Conservation (phyloP, 192 early-diverging fungal genomes). For the Chytriomyces sp. region DNA sequence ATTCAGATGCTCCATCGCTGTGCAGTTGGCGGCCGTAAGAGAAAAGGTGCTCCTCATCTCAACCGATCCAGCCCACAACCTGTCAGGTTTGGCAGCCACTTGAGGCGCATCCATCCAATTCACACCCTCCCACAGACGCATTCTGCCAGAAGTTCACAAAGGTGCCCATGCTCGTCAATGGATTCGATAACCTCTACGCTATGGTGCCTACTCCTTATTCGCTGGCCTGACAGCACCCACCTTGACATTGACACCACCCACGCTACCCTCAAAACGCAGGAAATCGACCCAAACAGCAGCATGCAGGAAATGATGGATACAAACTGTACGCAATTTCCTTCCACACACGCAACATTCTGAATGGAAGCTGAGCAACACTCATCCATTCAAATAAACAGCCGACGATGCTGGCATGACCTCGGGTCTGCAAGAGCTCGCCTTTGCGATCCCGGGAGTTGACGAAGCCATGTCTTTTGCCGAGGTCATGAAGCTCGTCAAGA, state of each 20-base stretch:
- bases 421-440: slow-evolving; percentile 92
- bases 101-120: not conserved
- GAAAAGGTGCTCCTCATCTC: slow-evolving; percentile 96
- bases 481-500: slow-evolving; percentile 99
- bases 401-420: slow-evolving; percentile 46
- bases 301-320: slow-evolving; percentile 99
- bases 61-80: slow-evolving; percentile 99
- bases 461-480: slow-evolving; percentile 99
- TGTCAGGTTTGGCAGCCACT: slow-evolving; percentile 61
- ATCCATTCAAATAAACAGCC: slow-evolving; percentile 32
- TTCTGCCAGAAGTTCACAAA: slow-evolving; percentile 99
- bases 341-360: slow-evolving; percentile 14
- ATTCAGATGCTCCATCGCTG: slow-evolving; percentile 82
- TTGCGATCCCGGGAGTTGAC: slow-evolving; percentile 99
- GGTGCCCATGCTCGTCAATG: slow-evolving; percentile 90
- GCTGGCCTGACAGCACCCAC: not conserved
- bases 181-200: slow-evolving; percentile 93
- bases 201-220: slow-evolving; percentile 65
- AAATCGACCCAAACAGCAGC: slow-evolving; percentile 97
- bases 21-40: slow-evolving; percentile 86
- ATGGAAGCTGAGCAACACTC: not conserved
- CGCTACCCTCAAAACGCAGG: slow-evolving; percentile 54
- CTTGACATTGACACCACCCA: not conserved
- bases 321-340: not conserved
- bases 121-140: slow-evolving; percentile 62